These are phyloP conservation scores for Verticillium zaregamsianum DNA, from an alignment of 2,329 filamentous ascomycete genomes.

Conservation along the genomic window DNA sequence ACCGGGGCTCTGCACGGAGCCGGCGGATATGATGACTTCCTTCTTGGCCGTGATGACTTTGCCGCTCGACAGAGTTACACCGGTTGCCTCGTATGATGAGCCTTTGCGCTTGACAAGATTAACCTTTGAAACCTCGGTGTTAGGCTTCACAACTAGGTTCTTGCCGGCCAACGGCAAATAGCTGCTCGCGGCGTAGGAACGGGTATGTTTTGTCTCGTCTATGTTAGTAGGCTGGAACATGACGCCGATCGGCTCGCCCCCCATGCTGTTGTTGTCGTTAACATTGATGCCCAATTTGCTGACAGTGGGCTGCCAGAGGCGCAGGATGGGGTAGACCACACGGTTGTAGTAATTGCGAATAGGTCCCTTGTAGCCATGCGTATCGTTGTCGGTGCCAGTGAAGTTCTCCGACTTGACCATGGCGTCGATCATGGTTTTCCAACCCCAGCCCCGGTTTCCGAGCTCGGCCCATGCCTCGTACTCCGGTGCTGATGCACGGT, in stretches of 20 bases:
- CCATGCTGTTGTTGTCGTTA: constrained; percentile 6
- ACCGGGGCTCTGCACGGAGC: constrained; percentile 11
- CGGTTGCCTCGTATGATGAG: not conserved
- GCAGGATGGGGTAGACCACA: constrained; percentile 5
- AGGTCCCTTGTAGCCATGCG: constrained; percentile 16
- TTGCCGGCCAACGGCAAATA: constrained; percentile 30
- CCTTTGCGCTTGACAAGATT: constrained; percentile 10
- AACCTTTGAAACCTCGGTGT: constrained; percentile 23
- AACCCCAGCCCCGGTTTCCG: constrained; percentile 29
- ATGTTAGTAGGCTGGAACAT: constrained; percentile 25
- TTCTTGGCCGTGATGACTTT: constrained; percentile 1
- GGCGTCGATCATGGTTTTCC: constrained; percentile 27
- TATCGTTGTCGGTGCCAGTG: constrained; percentile 13
- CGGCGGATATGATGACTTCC: constrained; percentile 10
- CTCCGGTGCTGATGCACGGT: constrained; percentile 28
- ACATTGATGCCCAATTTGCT: constrained; percentile 5
- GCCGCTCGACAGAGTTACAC: constrained; percentile 4
- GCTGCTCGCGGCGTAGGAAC: constrained; percentile 24
- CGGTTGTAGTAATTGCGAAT: constrained; percentile 13
- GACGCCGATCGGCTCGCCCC: constrained; percentile 10
- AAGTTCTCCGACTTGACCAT: constrained; percentile 24
- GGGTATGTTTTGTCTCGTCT: constrained; percentile 23
- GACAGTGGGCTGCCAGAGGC: constrained; percentile 10
- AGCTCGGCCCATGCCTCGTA: constrained; percentile 33
- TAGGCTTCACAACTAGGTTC: constrained; percentile 31